A percentile compares a stretch with the other conserved stretches of the same genome.
These are phyloP conservation scores for Solanum piurae DNA, from an alignment of 257 asterid species.

Conservation along the genomic window DNA sequence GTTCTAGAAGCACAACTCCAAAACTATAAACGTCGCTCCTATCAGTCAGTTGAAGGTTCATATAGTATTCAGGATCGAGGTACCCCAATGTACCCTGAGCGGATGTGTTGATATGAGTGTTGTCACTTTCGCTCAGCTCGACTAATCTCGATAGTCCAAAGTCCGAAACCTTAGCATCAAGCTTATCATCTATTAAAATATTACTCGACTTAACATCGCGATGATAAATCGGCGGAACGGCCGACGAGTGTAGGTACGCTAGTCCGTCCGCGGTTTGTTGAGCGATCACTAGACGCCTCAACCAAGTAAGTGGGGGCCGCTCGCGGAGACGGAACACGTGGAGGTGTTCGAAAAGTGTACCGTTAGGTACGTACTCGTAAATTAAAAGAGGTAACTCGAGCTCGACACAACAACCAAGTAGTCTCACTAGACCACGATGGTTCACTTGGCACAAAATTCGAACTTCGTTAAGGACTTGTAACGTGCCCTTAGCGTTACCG, in stretches of 20 bases:
- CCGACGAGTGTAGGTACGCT: conserved; percentile 50
- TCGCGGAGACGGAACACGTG: conserved; percentile 18
- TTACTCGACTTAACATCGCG: conserved; percentile 53
- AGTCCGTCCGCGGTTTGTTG: conserved; percentile 37
- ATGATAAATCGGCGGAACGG: conserved; percentile 44
- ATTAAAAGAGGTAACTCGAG: conserved; percentile 44
- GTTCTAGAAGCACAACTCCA: conserved; percentile 54
- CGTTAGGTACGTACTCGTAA: conserved; percentile 37
- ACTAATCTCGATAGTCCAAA: conserved; percentile 47
- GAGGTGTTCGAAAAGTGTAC: conserved; percentile 43
- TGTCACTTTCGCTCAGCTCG: conserved; percentile 34
- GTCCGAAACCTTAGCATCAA: conserved; percentile 49
- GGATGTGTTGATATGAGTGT: conserved; percentile 39
- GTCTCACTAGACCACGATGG: conserved; percentile 36
- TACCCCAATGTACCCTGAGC: conserved; percentile 64
- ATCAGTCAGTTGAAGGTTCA: conserved; percentile 40
- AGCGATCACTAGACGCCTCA: conserved; percentile 31
- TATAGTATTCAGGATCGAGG: conserved; percentile 50
- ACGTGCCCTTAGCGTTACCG: conserved; percentile 37
- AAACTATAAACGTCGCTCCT: conserved; percentile 55
- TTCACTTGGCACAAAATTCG: conserved; percentile 52
- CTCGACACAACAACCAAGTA: conserved; percentile 54
- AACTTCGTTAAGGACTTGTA: conserved; percentile 50
- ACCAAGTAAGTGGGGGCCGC: conserved; percentile 30
- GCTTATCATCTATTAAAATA: conserved; percentile 36